Percentiles rank a stretch among this genome's conserved stretches.
Evolutionary conservation across 768 basidiomycete species (phyloP).

Genomic region (Obba rivulosa): DNA sequence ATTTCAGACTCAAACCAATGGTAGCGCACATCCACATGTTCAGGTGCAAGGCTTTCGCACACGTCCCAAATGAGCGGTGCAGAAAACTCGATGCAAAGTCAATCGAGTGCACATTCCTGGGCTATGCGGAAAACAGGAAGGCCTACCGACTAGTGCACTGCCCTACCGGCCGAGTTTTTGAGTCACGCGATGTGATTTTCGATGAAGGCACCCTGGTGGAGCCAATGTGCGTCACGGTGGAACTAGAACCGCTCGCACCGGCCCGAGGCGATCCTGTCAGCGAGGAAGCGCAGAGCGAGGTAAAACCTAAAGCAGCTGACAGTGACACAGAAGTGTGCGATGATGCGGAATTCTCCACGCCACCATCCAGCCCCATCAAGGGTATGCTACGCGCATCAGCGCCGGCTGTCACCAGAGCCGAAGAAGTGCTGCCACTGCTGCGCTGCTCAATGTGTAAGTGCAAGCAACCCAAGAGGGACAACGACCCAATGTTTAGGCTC

Average conservation of each 20-base stretch:
- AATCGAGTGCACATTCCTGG: slow-evolving; percentile 11
- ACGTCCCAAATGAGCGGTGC: slow-evolving; percentile 12
- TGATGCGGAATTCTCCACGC: no score
- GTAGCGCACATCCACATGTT: slow-evolving; percentile 18
- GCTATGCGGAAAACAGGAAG: slow-evolving; percentile 4
- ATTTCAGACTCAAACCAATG: slow-evolving; percentile 4
- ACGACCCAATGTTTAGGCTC: slow-evolving; percentile 24
- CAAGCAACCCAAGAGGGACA: neutral
- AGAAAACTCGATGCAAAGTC: slow-evolving; percentile 13
- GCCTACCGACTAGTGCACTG: slow-evolving; percentile 10
- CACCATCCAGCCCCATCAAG: no score
- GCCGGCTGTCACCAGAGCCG: no score
- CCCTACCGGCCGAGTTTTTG: neutral
- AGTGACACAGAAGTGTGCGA: neutral
- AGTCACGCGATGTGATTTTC: slow-evolving; percentile 10
- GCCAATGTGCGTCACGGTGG: neutral
- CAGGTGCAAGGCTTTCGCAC: slow-evolving; percentile 19
- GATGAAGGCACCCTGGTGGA: slow-evolving; percentile 5
- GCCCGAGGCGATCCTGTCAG: neutral
- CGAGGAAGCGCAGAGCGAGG: neutral
- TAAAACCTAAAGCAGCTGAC: neutral
- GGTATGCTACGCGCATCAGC: no score
- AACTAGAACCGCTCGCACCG: neutral
- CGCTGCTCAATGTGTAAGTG: neutral
- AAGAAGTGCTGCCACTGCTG: no score